Percentiles rank a stretch among this genome's conserved stretches.
Conservation (phyloP, 495 filamentous ascomycete genomes). For the Lophiostoma macrostomum region DNA sequence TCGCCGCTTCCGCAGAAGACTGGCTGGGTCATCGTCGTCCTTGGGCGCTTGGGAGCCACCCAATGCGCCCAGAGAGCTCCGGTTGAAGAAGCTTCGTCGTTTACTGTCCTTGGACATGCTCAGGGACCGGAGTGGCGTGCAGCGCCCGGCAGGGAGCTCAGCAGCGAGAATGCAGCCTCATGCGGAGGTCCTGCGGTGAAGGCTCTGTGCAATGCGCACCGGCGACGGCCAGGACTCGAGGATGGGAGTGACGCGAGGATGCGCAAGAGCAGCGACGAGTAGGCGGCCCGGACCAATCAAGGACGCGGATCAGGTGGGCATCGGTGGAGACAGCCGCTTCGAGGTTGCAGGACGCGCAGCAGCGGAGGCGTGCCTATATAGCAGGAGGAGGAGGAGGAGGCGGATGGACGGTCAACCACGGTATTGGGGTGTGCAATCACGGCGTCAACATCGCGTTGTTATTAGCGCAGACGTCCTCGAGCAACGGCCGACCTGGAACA, state of each 20-base stretch:
- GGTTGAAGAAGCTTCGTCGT: constrained; percentile 34
- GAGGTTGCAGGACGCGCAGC: background rate
- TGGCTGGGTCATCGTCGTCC: constrained; percentile 27
- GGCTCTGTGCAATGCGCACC: too few species aligned
- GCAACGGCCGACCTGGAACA: too few species aligned
- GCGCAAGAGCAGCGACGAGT: too few species aligned
- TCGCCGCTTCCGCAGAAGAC: constrained; percentile 36
- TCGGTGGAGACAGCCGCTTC: background rate
- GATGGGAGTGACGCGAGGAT: too few species aligned
- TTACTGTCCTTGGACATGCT: constrained; percentile 38
- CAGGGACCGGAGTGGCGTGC: background rate
- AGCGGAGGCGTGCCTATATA: too few species aligned
- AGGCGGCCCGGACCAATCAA: constrained; percentile 25
- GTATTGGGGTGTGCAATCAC: too few species aligned
- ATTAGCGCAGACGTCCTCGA: too few species aligned
- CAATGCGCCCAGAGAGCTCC: constrained; percentile 27
- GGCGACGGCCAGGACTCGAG: too few species aligned
- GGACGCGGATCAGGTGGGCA: background rate
- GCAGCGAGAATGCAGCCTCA: background rate
- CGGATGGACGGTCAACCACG: too few species aligned
- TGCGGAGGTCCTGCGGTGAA: too few species aligned
- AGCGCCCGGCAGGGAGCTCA: constrained; percentile 20
- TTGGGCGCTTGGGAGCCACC: constrained; percentile 22
- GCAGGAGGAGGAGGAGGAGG: too few species aligned
- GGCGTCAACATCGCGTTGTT: too few species aligned